These are phyloP conservation scores for Mortierella sp. DNA, from an alignment of 371 early-diverging fungal species.

Conservation along the genomic window DNA sequence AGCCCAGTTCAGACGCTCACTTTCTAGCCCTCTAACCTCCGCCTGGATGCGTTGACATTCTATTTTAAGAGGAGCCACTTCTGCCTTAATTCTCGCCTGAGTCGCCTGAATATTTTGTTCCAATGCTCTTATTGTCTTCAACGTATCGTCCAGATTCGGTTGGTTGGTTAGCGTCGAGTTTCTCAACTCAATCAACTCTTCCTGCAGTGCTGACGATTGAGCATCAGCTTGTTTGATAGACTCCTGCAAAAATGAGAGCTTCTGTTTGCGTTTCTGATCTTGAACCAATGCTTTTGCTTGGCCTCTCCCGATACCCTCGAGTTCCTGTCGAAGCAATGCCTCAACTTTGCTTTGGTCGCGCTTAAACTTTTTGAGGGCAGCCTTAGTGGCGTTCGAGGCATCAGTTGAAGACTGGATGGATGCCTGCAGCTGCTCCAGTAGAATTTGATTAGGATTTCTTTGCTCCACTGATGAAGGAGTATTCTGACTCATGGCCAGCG, in stretches of 20 bases:
- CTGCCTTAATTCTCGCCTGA: slow-evolving; percentile 14
- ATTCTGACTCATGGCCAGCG: background rate
- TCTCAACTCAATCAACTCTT: slow-evolving; percentile 25
- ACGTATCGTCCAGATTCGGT: slow-evolving; percentile 12
- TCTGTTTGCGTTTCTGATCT: slow-evolving; percentile 54
- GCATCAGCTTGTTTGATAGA: slow-evolving; percentile 54
- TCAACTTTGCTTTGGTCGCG: slow-evolving; percentile 50
- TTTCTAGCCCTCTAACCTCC: slow-evolving; percentile 37
- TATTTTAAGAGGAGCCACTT: slow-evolving; percentile 28
- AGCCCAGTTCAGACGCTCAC: slow-evolving; percentile 34
- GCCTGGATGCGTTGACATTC: slow-evolving; percentile 39
- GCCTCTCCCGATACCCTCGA: slow-evolving; percentile 49
- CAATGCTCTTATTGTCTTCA: slow-evolving; percentile 13
- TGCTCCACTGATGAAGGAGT: background rate
- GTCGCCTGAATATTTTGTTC: slow-evolving; percentile 29
- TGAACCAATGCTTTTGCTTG: slow-evolving; percentile 47
- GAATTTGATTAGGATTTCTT: slow-evolving; percentile 23
- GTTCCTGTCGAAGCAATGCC: slow-evolving; percentile 40
- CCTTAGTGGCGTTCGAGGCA: slow-evolving; percentile 19
- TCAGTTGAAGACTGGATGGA: slow-evolving; percentile 29
- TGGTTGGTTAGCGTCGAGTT: slow-evolving; percentile 1
- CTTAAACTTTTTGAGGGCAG: slow-evolving; percentile 44
- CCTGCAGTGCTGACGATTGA: slow-evolving; percentile 11
- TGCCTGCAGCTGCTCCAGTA: slow-evolving; percentile 34
- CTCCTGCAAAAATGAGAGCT: slow-evolving; percentile 51